Evolutionary conservation across 2,329 filamentous ascomycete species (phyloP).

Genomic region (Pezicula neosporulosa): DNA sequence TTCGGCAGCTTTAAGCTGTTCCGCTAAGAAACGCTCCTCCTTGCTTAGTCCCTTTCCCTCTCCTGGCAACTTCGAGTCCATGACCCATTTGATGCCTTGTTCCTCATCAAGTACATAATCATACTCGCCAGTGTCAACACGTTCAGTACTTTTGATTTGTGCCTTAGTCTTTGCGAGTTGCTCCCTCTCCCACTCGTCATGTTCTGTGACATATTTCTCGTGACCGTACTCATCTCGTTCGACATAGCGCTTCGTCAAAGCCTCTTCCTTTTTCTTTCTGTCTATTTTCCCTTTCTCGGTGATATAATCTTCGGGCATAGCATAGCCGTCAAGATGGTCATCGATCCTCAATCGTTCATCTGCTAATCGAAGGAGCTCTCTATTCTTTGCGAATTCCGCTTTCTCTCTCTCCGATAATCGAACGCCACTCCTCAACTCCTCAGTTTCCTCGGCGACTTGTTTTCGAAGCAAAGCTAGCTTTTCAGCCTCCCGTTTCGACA

Average conservation of each 20-base stretch:
- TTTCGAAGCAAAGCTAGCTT: constrained; percentile 80
- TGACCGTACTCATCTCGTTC: constrained; percentile 84
- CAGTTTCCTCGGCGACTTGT: constrained; percentile 85
- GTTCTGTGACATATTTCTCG: constrained; percentile 87
- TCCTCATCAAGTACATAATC: constrained; percentile 90
- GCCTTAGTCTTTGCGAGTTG: constrained; percentile 81
- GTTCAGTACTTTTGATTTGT: constrained; percentile 73
- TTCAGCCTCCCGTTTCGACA: constrained; percentile 88
- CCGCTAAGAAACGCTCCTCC: constrained; percentile 75
- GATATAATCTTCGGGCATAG: constrained; percentile 91
- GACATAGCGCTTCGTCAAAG: constrained; percentile 85
- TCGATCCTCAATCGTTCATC: constrained; percentile 86
- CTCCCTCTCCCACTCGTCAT: constrained; percentile 94
- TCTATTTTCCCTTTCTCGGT: constrained; percentile 91
- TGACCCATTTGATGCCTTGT: constrained; percentile 81
- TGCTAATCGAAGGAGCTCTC: constrained; percentile 75
- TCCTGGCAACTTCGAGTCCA: constrained; percentile 69
- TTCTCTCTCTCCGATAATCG: constrained; percentile 75
- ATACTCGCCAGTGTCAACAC: constrained; percentile 78
- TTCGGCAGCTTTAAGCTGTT: constrained; percentile 84
- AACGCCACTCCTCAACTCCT: constrained; percentile 74
- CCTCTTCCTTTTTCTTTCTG: constrained; percentile 81
- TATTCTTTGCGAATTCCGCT: constrained; percentile 83
- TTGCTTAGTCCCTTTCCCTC: constrained; percentile 69
- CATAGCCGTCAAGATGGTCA: constrained; percentile 87